Conservation (phyloP, 2,329 filamentous ascomycete genomes). For the Trichophyton benhamiae region DNA sequence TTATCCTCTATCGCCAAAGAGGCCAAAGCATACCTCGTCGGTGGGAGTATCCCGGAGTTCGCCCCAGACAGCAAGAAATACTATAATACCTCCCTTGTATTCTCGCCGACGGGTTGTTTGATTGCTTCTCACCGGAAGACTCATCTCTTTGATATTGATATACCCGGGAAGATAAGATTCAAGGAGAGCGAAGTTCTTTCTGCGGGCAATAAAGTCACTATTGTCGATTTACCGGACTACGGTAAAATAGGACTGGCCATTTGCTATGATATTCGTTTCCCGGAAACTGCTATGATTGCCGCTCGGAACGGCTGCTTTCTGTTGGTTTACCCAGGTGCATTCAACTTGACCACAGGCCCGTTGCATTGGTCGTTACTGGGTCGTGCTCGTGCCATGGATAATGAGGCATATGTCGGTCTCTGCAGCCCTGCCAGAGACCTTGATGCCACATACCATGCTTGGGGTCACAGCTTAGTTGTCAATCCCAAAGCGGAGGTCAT, state of each 20-base stretch:
- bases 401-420: slow-evolving; percentile 84
- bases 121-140: slow-evolving; percentile 86
- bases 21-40: slow-evolving; percentile 68
- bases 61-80: slow-evolving; percentile 54
- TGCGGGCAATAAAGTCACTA: slow-evolving; percentile 70
- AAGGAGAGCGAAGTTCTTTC: slow-evolving; percentile 79
- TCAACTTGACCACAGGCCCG: slow-evolving; percentile 85
- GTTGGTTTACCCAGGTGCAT: slow-evolving; percentile 88
- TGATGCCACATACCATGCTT: slow-evolving; percentile 70
- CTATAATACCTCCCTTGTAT: slow-evolving; percentile 85
- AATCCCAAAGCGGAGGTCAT: slow-evolving; percentile 81
- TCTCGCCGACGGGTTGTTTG: slow-evolving; percentile 63
- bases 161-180: slow-evolving; percentile 88
- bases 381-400: slow-evolving; percentile 75
- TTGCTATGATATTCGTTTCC: slow-evolving; percentile 96
- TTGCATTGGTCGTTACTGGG: slow-evolving; percentile 83
- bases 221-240: slow-evolving; percentile 78
- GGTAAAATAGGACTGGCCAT: slow-evolving; percentile 80
- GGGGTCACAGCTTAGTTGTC: slow-evolving; percentile 78
- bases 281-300: slow-evolving; percentile 80
- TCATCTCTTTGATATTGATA: slow-evolving; percentile 95
- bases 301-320: slow-evolving; percentile 77
- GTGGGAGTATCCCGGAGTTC: slow-evolving; percentile 83
- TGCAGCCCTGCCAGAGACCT: slow-evolving; percentile 82
- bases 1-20: slow-evolving; percentile 68